Conservation (phyloP, 352 stramenopile genomes). For the Phytophthora tubulina region DNA sequence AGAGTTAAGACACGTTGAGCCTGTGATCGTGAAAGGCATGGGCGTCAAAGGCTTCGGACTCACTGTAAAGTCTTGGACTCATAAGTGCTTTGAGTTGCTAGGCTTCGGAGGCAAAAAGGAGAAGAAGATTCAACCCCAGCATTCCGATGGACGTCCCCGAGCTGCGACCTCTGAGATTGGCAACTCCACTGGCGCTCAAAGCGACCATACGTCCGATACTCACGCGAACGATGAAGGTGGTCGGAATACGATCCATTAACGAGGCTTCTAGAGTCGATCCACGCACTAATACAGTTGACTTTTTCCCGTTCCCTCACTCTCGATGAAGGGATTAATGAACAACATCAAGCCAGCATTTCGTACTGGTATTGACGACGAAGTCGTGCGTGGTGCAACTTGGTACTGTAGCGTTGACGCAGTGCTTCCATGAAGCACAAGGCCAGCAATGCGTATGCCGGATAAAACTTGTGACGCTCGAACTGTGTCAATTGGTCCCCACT, state of each 20-base stretch:
- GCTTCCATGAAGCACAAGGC: conserved; percentile 78
- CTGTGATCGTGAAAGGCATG: conserved; percentile 65
- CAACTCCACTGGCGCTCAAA: background rate
- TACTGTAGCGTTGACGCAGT: conserved; percentile 82
- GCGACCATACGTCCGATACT: background rate
- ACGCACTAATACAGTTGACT: conserved; percentile 16
- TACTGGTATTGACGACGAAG: conserved; percentile 76
- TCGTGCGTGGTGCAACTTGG: conserved; percentile 56
- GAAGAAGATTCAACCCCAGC: conserved; percentile 28
- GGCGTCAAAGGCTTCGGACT: conserved; percentile 52
- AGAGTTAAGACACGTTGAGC: conserved; percentile 23
- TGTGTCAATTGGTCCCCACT: conserved; percentile 54
- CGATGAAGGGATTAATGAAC: background rate
- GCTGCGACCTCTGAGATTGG: conserved; percentile 18
- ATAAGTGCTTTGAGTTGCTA: conserved; percentile 38
- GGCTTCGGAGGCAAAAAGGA: conserved; percentile 37
- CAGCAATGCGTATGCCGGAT: conserved; percentile 76
- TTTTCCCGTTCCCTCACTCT: background rate
- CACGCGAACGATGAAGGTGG: conserved; percentile 6
- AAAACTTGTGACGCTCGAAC: conserved; percentile 78
- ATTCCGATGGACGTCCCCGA: conserved; percentile 9
- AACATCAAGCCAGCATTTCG: conserved; percentile 42
- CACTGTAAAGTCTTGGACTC: conserved; percentile 33
- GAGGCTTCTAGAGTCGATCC: background rate
- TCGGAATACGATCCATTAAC: conserved; percentile 38